Evolutionary conservation across 2,329 filamentous ascomycete genomes (phyloP), one percentile per base, ranked within the genome.

Genomic region (Xylogone sp.): DNA sequence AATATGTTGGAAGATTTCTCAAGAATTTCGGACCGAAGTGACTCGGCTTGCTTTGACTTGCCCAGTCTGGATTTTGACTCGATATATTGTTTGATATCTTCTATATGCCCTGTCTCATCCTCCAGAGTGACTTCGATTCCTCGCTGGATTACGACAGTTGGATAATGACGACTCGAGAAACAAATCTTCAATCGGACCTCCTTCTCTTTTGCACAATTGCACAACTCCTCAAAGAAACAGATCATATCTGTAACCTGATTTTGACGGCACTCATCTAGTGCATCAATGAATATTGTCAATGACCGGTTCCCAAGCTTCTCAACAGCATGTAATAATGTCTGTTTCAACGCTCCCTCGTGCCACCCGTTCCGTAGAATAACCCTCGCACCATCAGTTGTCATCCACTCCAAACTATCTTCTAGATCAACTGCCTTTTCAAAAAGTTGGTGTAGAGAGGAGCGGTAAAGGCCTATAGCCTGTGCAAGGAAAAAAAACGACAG

Each of bases 391-490:
- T 62, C 53, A 51, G 49, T 18, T 59, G 56, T 56, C 51, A 60
- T 59, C 59, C 56, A 59, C 5, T 60, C 55, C 24, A 61, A 51
- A 34, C 53, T 56, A 0, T 53, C 16, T 48, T 70, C 67, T 0
- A 77, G 59, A 0, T 71, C 62, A 0, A 68, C 62, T 1, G 63
- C 51, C 1, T 61, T 55, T 0, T 65, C 21, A 0, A 82, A 60
- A 0, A 82, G 59, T 39, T 82, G 76, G 1, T 65, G 54, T 0
- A 82, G 50, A 0, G 83, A 49, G 0, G 76, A 76, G 2, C 77
- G 69, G 54, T 79, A 81, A 62, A 83, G 70, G 0, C 80, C 79
- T 34, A 54, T 59, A 22, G 56, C 62, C 21, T 59, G 57, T 50
- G 56, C 59, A 42, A 53, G 55, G 31, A 59, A 65, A 55, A 68